Evolutionary conservation across 352 stramenopile genomes (phyloP).

Genomic region (Phytophthora sansomeana): DNA sequence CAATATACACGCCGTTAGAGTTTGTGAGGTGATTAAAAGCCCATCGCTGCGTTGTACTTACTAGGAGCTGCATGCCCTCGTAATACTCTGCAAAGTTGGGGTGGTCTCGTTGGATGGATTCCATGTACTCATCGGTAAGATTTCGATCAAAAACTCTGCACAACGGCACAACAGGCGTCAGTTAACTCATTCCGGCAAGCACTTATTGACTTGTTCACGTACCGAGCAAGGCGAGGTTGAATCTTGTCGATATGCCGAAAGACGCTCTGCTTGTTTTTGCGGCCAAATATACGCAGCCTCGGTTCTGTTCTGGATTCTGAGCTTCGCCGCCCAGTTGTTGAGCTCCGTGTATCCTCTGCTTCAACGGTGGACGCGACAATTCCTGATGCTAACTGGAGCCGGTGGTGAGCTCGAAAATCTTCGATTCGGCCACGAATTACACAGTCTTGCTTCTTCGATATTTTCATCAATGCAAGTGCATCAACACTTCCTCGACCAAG

Average conservation of each 20-base stretch:
- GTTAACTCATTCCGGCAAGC: constrained; percentile 5
- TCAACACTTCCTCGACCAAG: constrained; percentile 65
- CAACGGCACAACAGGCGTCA: not conserved
- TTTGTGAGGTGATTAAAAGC: not conserved
- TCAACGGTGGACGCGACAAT: constrained; percentile 80
- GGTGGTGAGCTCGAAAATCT: constrained; percentile 86
- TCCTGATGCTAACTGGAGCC: constrained; percentile 78
- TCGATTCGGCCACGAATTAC: constrained; percentile 78
- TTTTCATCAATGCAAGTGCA: constrained; percentile 53
- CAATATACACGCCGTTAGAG: not conserved
- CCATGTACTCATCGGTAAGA: constrained; percentile 66
- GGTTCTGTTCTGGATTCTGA: constrained; percentile 55
- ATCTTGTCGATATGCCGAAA: constrained; percentile 70
- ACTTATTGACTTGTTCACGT: constrained; percentile 16
- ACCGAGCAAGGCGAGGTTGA: constrained; percentile 57
- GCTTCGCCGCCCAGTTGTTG: constrained; percentile 42
- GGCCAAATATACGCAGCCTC: constrained; percentile 63
- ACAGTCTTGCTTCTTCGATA: constrained; percentile 68
- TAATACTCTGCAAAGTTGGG: constrained; percentile 70
- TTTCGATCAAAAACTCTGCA: constrained; percentile 77
- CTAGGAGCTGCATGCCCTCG: constrained; percentile 45
- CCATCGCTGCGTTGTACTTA: constrained; percentile 26
- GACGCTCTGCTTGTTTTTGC: constrained; percentile 66
- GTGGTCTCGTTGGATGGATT: constrained; percentile 64
- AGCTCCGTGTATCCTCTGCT: constrained; percentile 45